Evolutionary conservation across 768 basidiomycete species (phyloP), one percentile per base, ranked within the genome.

Genomic region (Phaeotremella skinneri): DNA sequence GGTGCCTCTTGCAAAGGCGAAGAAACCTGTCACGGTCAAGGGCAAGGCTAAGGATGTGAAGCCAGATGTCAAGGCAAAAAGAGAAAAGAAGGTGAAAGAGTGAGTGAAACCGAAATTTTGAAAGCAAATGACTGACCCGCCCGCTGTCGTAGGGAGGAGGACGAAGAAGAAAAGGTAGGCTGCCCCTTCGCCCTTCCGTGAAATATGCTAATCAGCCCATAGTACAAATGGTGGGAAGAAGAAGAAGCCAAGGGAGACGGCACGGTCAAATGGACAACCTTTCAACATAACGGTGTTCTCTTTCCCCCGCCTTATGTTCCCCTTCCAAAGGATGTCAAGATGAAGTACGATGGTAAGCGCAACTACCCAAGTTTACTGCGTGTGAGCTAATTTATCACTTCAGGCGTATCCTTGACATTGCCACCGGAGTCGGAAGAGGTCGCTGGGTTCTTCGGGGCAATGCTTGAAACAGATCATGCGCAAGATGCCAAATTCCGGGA

Each of bases 231-330:
- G 90, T 96, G 92, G 94, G 88, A 91, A 68, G 78, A 81, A 59
- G 79, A 83, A 66, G 71, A 78, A 25, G 68, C 59, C 5, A 82
- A 87, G 63, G 81, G 81, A 29, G 83, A 88, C 70, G 89, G 85
- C 11, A 81, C 85, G 37, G 80, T 85, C 56, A 96, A 97, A 77
- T 99, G 96, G 96, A 83, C 84, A 61, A 96, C 91, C n/a, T 83
- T 99, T 52, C 87, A 91, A 71, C 96, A 99, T 78, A 85, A 83
- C 65, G 96, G 93, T 50, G 92, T 99, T 37, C 83, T 92, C 63
- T 99, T 99, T 79, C 96, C 96, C 61, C 91, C 91, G 49, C 87
- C 92, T 2, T 99, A 99, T 75, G 86, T 90, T 69, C 83, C 88
- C 6, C 80, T 96, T 54, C 91, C 96, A 1, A 77, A 81, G 6